Evolutionary conservation across 306 rosid species (phyloP), one percentile per base, ranked within the genome.

Genomic region (Sphenostylis stenocarpa): DNA sequence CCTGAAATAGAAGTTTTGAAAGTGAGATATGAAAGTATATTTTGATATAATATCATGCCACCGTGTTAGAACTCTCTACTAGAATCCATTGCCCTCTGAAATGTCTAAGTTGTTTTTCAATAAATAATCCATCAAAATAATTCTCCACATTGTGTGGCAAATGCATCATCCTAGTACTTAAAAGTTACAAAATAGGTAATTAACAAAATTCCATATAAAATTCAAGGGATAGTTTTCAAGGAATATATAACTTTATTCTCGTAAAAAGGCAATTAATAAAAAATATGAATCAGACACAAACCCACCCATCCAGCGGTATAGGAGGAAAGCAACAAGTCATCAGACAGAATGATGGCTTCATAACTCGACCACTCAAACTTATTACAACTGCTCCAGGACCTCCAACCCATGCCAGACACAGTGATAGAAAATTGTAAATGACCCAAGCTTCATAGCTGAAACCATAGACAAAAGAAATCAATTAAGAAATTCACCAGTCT

Each of bases 401-500:
- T 83, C 97, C 98, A 81, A 94, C 98, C 98, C 98, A 94, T 72
- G 95, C 97, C 80, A 94, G 87, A 82, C 98, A 94, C 24, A 94
- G 82, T 9, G 98, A 91, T 26, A 94, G 81, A 75, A 94, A 94
- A 81, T 94, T 91, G 79, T 94, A 94, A 70, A 94, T 94, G 85
- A 94, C 97, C 96, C 97, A 94, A 24, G 98, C 96, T 90, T 94
- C 98, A 77, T 94, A 94, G 81, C 98, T 94, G 90, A 85, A 81
- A 84, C 57, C 78, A 57, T 45, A 56, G 56, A 82, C 77, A 43
- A 64, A 21, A 62, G 33, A 47, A 73, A 67, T 14, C 45, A 73
- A 73, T 74, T 15, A 53, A 67, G 38, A 67, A 67, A 21, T 5
- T 39, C 13, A 70, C 47, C 45, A 7, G 47, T 63, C 21, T 29